A percentile compares a stretch with the other conserved stretches of the same genome.
These are phyloP conservation scores for Pseudogymnoascus sp. DNA, from an alignment of 2,329 filamentous ascomycete genomes.

Conservation along the genomic window DNA sequence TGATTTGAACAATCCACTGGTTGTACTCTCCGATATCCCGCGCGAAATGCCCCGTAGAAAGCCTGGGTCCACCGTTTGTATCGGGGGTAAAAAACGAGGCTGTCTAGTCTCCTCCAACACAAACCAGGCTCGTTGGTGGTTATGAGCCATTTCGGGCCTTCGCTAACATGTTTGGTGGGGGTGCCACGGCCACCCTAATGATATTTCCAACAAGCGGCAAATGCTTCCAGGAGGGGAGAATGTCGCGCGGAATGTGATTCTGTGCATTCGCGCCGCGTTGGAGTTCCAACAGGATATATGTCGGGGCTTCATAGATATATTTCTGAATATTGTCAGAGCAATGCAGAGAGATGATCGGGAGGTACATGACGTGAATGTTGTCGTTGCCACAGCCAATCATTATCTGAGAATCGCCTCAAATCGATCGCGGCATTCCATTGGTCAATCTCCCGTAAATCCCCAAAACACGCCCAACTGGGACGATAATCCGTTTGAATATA, in stretches of 20 bases:
- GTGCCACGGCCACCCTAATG: background rate
- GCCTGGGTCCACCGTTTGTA: conserved; percentile 6
- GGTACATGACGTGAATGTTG: conserved; percentile 1
- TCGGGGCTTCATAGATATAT: background rate
- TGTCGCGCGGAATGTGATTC: background rate
- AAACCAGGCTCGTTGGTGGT: background rate
- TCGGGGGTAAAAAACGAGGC: background rate
- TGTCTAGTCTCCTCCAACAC: conserved; percentile 1
- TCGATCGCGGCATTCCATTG: conserved; percentile 7
- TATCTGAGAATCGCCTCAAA: background rate
- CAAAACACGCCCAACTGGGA: background rate
- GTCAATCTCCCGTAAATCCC: background rate
- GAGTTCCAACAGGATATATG: background rate
- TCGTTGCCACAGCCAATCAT: conserved; percentile 1
- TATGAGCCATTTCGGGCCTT: background rate
- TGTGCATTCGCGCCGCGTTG: background rate
- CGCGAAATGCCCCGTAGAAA: background rate
- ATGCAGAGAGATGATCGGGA: background rate
- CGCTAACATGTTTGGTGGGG: background rate
- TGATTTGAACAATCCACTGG: background rate
- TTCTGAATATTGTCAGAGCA: background rate
- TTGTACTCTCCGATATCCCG: background rate
- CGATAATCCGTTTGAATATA: background rate
- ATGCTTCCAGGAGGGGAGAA: background rate
- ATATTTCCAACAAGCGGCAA: background rate